Evolutionary conservation across 805 yeast genomes (phyloP).

Genomic region (Candida ulmi): DNA sequence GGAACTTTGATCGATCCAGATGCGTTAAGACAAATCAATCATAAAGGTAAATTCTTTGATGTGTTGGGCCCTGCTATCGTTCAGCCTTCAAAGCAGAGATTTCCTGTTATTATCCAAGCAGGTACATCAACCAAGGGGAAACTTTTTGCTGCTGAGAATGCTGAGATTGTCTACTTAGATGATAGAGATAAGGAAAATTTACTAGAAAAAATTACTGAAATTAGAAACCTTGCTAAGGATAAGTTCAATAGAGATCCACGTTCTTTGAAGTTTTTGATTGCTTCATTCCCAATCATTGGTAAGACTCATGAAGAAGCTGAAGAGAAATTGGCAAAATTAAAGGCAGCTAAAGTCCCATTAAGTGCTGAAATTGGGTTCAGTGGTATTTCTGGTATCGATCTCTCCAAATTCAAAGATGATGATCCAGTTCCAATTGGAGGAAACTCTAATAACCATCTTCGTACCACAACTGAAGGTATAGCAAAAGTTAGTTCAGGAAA

Average conservation of each 20-base stretch:
- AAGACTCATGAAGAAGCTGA: conserved; percentile 34
- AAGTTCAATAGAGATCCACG: conserved; percentile 29
- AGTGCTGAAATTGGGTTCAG: conserved; percentile 35
- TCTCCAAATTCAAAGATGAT: conserved; percentile 23
- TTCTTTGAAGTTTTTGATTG: conserved; percentile 30
- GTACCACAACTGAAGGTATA: neutral
- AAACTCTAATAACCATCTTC: neutral
- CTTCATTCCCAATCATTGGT: conserved; percentile 29
- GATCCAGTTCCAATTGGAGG: conserved; percentile 22
- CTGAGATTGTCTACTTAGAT: conserved; percentile 32
- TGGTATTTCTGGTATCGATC: conserved; percentile 37
- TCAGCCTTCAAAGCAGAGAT: conserved; percentile 34
- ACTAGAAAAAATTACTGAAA: conserved; percentile 23
- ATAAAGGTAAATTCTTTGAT: neutral
- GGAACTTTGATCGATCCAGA: neutral
- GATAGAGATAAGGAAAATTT: conserved; percentile 26
- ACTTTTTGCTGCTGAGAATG: conserved; percentile 34
- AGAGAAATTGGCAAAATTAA: conserved; percentile 24
- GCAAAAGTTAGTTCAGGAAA: conserved; percentile 23
- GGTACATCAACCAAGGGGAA: conserved; percentile 33
- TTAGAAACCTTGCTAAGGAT: conserved; percentile 29
- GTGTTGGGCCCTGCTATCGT: conserved; percentile 19
- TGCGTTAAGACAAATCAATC: neutral
- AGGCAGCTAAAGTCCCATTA: conserved; percentile 27
- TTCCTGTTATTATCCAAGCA: conserved; percentile 37